Percentiles rank a stretch among this genome's conserved stretches.
These are phyloP conservation scores for Aspergillus steynii DNA, from an alignment of 495 filamentous ascomycete genomes.

Conservation along the genomic window DNA sequence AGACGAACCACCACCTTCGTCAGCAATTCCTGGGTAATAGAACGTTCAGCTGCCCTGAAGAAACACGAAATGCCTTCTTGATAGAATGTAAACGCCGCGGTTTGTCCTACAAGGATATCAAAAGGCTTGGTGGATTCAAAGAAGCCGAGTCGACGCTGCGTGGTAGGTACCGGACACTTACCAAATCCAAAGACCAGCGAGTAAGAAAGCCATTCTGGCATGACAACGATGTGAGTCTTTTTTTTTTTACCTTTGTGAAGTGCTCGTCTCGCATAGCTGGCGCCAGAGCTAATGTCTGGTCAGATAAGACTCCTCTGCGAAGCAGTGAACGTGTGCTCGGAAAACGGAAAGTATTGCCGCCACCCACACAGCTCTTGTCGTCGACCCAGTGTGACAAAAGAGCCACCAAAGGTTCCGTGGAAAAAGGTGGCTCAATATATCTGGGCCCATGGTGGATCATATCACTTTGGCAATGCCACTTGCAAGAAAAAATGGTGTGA, in stretches of 20 bases:
- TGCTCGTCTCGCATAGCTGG: background rate
- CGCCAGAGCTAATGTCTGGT: background rate
- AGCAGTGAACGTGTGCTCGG: slow-evolving; percentile 39
- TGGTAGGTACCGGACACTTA: slow-evolving; percentile 76
- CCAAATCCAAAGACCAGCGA: slow-evolving; percentile 71
- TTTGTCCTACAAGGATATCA: slow-evolving; percentile 80
- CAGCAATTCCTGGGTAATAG: background rate
- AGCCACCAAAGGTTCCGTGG: slow-evolving; percentile 68
- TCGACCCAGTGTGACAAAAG: slow-evolving; percentile 3
- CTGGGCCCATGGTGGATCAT: slow-evolving; percentile 66
- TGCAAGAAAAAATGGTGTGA: slow-evolving; percentile 78
- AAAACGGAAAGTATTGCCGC: slow-evolving; percentile 4
- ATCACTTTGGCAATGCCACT: slow-evolving; percentile 82
- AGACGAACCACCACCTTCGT: background rate
- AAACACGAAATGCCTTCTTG: slow-evolving; percentile 62
- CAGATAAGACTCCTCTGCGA: slow-evolving; percentile 40
- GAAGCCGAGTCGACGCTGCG: slow-evolving; percentile 89
- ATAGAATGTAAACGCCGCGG: slow-evolving; percentile 63
- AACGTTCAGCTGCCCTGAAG: slow-evolving; percentile 16
- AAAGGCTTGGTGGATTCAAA: slow-evolving; percentile 58
- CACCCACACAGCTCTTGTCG: slow-evolving; percentile 10
- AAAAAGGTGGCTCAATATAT: slow-evolving; percentile 80
- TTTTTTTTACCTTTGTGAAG: background rate
- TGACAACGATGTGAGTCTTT: slow-evolving; percentile 68
- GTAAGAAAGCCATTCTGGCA: slow-evolving; percentile 80